These are phyloP conservation scores for Hydnum rufescens DNA, from an alignment of 768 basidiomycete species.

Conservation along the genomic window DNA sequence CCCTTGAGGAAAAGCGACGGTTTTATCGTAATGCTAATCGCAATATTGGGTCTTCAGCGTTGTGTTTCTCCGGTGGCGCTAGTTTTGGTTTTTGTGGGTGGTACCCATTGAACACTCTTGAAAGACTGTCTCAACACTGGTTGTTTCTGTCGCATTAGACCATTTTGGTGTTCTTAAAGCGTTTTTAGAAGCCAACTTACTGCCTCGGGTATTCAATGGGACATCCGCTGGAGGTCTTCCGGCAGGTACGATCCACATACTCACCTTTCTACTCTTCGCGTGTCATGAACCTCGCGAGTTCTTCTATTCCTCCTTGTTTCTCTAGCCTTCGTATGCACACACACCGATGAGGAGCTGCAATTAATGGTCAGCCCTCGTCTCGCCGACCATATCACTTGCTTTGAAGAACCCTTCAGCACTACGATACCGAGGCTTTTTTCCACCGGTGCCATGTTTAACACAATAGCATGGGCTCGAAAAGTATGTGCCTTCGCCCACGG, in stretches of 20 bases:
- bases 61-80: conserved; percentile 93
- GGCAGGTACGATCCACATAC: conserved; percentile 14
- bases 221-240: conserved; percentile 85
- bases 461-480: conserved; percentile 77
- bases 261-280: neutral
- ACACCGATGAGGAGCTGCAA: conserved; percentile 74
- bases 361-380: conserved; percentile 60
- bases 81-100: conserved; percentile 77
- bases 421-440: conserved; percentile 56
- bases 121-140: neutral
- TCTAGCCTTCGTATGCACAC: conserved; percentile 52
- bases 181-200: conserved; percentile 63
- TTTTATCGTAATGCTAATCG: conserved; percentile 83
- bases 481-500: conserved; percentile 16
- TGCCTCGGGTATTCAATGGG: conserved; percentile 86
- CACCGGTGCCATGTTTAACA: conserved; percentile 92
- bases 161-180: conserved; percentile 86
- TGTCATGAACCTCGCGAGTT: too few relatives aligned
- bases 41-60: conserved; percentile 75
- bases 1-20: conserved; percentile 70
- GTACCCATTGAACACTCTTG: too few relatives aligned
- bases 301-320: conserved; percentile 11
- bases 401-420: conserved; percentile 40
- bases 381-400: conserved; percentile 49
- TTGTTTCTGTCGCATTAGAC: conserved; percentile 30